Evolutionary conservation across 2,329 filamentous ascomycete species (phyloP).

Genomic region (Pseudopyrenochaeta lycopersici): DNA sequence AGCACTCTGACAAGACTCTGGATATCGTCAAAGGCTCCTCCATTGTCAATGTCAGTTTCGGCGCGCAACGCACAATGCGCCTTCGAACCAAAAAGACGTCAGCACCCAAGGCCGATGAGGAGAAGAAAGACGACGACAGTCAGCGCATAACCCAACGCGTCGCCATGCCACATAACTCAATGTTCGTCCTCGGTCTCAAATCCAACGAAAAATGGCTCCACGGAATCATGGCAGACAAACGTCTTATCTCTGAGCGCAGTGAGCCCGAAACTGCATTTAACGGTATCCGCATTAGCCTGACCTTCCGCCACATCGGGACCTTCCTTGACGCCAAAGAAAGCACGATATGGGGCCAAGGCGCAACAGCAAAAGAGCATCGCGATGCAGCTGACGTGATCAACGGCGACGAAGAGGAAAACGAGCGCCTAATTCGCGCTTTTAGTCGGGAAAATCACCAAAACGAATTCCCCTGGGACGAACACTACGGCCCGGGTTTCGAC

Average conservation of each 20-base stretch:
- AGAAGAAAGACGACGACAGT: slow-evolving; percentile 49
- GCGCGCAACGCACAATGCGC: slow-evolving; percentile 88
- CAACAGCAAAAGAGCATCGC: slow-evolving; percentile 70
- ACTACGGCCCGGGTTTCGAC: slow-evolving; percentile 85
- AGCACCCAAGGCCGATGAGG: slow-evolving; percentile 1
- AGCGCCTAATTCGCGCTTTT: slow-evolving; percentile 79
- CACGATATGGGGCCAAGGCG: slow-evolving; percentile 92
- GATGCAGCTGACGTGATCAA: slow-evolving; percentile 73
- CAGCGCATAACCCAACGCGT: slow-evolving; percentile 69
- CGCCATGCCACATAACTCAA: slow-evolving; percentile 84
- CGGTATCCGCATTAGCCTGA: slow-evolving; percentile 87
- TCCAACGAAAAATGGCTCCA: slow-evolving; percentile 93
- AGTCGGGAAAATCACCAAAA: slow-evolving; percentile 79
- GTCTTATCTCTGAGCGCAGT: slow-evolving; percentile 72
- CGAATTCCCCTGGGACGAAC: slow-evolving; percentile 76
- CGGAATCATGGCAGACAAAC: slow-evolving; percentile 88
- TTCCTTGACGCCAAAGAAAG: slow-evolving; percentile 73
- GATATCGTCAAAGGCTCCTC: slow-evolving; percentile 83
- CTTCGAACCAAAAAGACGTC: slow-evolving; percentile 78
- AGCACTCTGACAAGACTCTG: slow-evolving; percentile 96
- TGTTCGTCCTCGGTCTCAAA: slow-evolving; percentile 80
- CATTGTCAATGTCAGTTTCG: slow-evolving; percentile 94
- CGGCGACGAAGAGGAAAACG: slow-evolving; percentile 71
- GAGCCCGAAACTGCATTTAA: slow-evolving; percentile 74
- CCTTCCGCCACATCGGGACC: slow-evolving; percentile 88